These are phyloP conservation scores for Populus ilicifolia DNA, from an alignment of 345 rosid genomes.

Conservation along the genomic window DNA sequence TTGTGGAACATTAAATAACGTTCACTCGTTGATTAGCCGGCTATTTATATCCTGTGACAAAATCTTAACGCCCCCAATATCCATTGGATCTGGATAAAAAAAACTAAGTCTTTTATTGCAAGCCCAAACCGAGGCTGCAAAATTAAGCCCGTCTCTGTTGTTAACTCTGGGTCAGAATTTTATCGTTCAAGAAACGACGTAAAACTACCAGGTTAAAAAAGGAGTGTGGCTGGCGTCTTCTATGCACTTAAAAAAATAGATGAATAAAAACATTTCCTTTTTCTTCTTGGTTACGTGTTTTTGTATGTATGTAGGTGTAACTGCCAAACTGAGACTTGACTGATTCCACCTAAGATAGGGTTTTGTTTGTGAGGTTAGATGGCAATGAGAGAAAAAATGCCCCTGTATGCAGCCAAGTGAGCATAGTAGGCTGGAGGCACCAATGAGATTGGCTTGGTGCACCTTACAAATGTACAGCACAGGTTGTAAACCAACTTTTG, in stretches of 20 bases:
- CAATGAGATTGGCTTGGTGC: no score
- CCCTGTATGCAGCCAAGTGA: constrained; percentile 93
- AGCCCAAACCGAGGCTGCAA: background rate
- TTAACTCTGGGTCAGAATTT: background rate
- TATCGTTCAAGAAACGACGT: background rate
- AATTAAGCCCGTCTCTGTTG: background rate
- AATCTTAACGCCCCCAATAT: background rate
- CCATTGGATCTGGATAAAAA: background rate
- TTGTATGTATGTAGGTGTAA: no score
- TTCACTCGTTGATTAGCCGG: background rate
- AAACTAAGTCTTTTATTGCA: background rate
- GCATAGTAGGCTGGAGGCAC: constrained; percentile 97
- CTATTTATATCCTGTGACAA: no score
- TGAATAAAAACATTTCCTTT: no score
- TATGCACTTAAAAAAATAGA: no score
- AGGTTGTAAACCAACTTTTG: no score
- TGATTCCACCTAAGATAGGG: background rate
- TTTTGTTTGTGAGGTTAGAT: background rate
- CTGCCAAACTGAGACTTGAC: no score
- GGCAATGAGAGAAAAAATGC: background rate
- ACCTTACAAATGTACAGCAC: no score
- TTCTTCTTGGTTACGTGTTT: no score
- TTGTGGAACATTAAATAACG: background rate
- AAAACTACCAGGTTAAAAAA: no score
- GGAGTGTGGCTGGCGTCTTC: no score